Base-by-base conservation (phyloP, 805 yeast genomes). In the Starmerella apis region DNA sequence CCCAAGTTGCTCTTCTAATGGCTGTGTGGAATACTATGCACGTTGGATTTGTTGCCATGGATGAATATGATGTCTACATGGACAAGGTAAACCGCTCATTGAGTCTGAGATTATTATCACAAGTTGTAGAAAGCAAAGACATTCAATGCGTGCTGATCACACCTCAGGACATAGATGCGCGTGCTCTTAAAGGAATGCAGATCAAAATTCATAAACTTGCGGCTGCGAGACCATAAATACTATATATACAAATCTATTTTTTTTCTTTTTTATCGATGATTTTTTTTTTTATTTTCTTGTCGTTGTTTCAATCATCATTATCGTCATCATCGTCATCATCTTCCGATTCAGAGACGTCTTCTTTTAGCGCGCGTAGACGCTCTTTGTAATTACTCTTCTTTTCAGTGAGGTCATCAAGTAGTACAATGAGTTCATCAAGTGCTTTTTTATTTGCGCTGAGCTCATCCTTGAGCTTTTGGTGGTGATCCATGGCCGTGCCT, bases 31-130 rank as follows among this genome's bases (percentile, higher is more conserved):
- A 79, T 56, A 81, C 86, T 24, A 88, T 92, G 95, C 79, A 82
- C 53, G 81, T 94, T 0, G 77, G 84, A 50, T 76, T 92, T 18
- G 77, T 94, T 52, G 96, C 96, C 0, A 69, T 92, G 52, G 99
- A 92, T 66, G 99, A 92, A 65, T 92, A 70, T 64, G 99, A 92
- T 67, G 98, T 92, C 19, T 92, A 81, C 61, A 92, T 92, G 98
- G 99, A 92, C 65, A 86, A 86, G 44, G 85, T 86, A 16, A 87
- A 88, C 63, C 75, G 98, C 56, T 74, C 81, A 41, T 76, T 83
- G 47, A 86, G 95, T 53, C 78, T 92, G 62, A 73, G 77, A 43
- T 67, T 88, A 54, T 79, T 92, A 63, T 69, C 87, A 43, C 75
- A 75, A 23, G 83, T 86, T 56, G 74, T 88, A 27, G 67, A 79